Base-by-base conservation (phyloP, 2,329 filamentous ascomycete genomes). In the Pseudogymnoascus sp. region DNA sequence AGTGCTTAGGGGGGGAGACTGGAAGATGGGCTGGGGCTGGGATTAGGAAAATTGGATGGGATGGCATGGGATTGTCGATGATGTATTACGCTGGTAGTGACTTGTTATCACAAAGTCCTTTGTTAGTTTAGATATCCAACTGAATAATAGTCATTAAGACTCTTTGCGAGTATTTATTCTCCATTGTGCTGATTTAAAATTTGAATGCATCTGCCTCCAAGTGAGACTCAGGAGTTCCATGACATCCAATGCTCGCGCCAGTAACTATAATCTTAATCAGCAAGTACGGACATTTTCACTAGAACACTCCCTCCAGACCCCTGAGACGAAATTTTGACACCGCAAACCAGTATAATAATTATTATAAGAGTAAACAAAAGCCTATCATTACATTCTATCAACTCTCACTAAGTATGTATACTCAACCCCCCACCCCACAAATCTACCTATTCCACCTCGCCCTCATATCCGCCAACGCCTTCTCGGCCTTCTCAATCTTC, bases 401-500 rank as follows among this genome's bases (percentile, higher is more conserved):
- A 54, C 28, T 14, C 11, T 28, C 18, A 28, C 30, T 4, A 8
- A 54, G 28, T 35, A 54, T 54, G 28, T 54, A 54, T 54, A 33
- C 28, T 9, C 43, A 47, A 18, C 9, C 47, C 22, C 22, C 22
- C 22, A 25, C 28, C 12, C 8, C 4, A 25, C 33, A 8, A 14
- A 35, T 54, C 47, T 54, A 54, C 58, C 36, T 54, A n/a, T 11
- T 54, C 61, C 59, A 47, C 25, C n/a, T 67, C n/a, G 47, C 60
- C 62, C 38, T 65, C 43, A 57, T 75, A 73, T 80, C 81, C 67
- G 79, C 77, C 20, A 86, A 70, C 72, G 81, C 81, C 65, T 77
- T 76, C 77, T 87, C 84, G 67, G 86, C 81, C 71, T 81, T 83
- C 41, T 76, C 81, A 41, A 72, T 25, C 58, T 65, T 62, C 57